Evolutionary conservation across 176 grass and related monocot species (phyloP).

Genomic region (Oryza coarctata): DNA sequence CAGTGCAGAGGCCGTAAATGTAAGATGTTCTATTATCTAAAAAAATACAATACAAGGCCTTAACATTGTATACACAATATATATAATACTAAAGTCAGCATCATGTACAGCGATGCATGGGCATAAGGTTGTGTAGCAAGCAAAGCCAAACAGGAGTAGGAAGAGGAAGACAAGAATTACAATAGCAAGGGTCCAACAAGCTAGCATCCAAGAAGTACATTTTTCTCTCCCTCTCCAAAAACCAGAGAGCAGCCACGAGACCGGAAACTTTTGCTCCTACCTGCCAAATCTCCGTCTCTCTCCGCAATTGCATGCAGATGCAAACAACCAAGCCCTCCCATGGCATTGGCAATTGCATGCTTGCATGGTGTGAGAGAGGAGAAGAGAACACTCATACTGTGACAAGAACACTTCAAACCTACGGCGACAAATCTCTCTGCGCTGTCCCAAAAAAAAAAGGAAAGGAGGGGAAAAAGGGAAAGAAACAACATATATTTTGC

Average conservation of each 20-base stretch:
- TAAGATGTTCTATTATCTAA: too few relatives aligned
- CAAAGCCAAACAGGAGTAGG: neutral
- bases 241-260: conserved; percentile 7
- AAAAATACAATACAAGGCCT: too few relatives aligned
- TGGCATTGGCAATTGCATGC: conserved; percentile 6
- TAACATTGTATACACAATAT: neutral
- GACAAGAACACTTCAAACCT: conserved; percentile 44
- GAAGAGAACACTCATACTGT: conserved; percentile 23
- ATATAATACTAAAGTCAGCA: neutral
- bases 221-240: neutral
- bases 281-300: conserved; percentile 17
- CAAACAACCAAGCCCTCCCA: neutral
- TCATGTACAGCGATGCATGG: neutral
- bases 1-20: too few relatives aligned
- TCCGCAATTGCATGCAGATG: neutral
- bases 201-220: conserved; percentile 18
- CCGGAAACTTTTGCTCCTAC: conserved; percentile 6
- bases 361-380: neutral
- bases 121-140: neutral
- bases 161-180: neutral
- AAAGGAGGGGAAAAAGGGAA: neutral
- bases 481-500: neutral
- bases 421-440: conserved; percentile 36
- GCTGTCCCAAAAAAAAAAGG: neutral
- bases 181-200: conserved; percentile 27